These are phyloP conservation scores for Blastobotrys attinorum DNA, from an alignment of 805 yeast species.

Conservation along the genomic window DNA sequence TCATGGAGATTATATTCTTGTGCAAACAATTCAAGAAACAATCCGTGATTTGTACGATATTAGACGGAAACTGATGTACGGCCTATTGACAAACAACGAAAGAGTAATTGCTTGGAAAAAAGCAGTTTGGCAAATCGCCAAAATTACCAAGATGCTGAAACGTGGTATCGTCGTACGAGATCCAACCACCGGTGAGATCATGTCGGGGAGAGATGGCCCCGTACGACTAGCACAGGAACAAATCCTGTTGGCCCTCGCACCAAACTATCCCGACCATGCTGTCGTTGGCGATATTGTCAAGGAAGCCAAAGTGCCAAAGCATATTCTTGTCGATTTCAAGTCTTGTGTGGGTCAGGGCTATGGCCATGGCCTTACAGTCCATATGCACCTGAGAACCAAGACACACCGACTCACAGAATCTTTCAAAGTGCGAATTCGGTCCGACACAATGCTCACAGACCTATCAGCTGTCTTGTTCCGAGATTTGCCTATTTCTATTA, in stretches of 20 bases:
- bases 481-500: slow-evolving; percentile 57
- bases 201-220: slow-evolving; percentile 33
- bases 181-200: slow-evolving; percentile 22
- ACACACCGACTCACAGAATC: slow-evolving; percentile 68
- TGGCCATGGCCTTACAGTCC: slow-evolving; percentile 68
- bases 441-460: slow-evolving; percentile 55
- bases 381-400: slow-evolving; percentile 59
- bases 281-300: slow-evolving; percentile 12
- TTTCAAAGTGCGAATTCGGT: slow-evolving; percentile 56
- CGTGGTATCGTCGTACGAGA: slow-evolving; percentile 28
- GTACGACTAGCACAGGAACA: slow-evolving; percentile 60
- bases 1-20: slow-evolving; percentile 20
- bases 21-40: slow-evolving; percentile 19
- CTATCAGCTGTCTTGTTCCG: slow-evolving; percentile 73
- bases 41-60: slow-evolving; percentile 22
- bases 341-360: slow-evolving; percentile 51
- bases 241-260: slow-evolving; percentile 60
- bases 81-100: slow-evolving; percentile 24
- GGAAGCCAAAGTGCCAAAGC: slow-evolving; percentile 31
- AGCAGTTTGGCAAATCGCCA: slow-evolving; percentile 26
- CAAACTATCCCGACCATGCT: slow-evolving; percentile 50
- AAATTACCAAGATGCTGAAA: slow-evolving; percentile 25
- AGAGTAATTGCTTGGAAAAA: slow-evolving; percentile 20
- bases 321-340: slow-evolving; percentile 69
- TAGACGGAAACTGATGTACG: slow-evolving; percentile 22